phyloP scores from a whole-genome alignment of 345 rosid genomes.

The Brassica nigra region DNA sequence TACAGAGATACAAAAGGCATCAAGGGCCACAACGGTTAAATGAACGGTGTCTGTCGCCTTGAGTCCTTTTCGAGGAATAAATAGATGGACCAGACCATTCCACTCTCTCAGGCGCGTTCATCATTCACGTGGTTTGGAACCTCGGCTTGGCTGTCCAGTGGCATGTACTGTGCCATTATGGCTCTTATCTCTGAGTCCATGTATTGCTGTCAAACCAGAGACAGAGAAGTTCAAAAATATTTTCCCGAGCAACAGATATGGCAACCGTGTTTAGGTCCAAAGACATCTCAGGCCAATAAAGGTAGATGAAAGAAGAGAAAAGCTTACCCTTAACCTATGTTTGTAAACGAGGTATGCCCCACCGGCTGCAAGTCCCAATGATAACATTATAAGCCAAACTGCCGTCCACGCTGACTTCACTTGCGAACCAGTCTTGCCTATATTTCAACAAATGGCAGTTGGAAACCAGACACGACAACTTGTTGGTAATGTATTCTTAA shows the following conservation, averaged over 20 bases:
- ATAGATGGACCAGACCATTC: conserved; percentile 7
- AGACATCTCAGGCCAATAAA: background rate
- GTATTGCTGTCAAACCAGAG: conserved; percentile 60
- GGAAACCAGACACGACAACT: too few species aligned
- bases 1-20: background rate
- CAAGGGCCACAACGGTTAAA: background rate
- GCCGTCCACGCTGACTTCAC: conserved; percentile 91
- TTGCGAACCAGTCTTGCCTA: conserved; percentile 75
- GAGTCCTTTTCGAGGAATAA: background rate
- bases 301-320: background rate
- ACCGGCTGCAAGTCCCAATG: conserved; percentile 75
- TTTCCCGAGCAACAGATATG: background rate
- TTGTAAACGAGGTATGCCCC: conserved; percentile 93
- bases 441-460: background rate
- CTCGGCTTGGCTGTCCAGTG: conserved; percentile 81
- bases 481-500: background rate
- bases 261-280: background rate
- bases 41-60: too few species aligned
- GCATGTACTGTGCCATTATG: conserved; percentile 98
- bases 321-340: conserved; percentile 82
- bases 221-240: background rate
- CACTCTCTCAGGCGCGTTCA: conserved; percentile 51
- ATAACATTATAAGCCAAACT: conserved; percentile 80
- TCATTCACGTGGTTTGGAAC: conserved; percentile 57
- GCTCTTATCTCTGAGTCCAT: conserved; percentile 99